Evolutionary conservation across 148 eudicot species (phyloP), one percentile per base, ranked within the genome.

Genomic region (Vaccinium macrocarpon): DNA sequence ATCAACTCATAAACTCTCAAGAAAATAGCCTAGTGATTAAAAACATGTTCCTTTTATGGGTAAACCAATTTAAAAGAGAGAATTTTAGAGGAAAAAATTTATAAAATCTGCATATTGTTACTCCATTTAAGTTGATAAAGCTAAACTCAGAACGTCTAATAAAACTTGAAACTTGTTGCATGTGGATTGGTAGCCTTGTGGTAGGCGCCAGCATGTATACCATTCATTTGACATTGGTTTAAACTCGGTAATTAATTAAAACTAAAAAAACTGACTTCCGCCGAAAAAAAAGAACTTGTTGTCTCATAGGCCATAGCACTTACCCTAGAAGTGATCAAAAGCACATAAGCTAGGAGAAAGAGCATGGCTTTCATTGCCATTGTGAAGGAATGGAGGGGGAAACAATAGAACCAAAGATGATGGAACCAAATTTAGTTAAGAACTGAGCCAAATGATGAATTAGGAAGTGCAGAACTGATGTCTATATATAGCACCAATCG

Each of bases 321-420:
- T 42, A 42, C 46, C 46, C 46, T 42, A 42, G 46, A 42, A 11
- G 53, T 75, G 27, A 75, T 10, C 32, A 75, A 75, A 48, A 75
- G 52, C 53, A 48, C 2, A 48, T 46, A 75, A 46, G 78, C 78
- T 11, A 48, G 48, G 52, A 75, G 78, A 75, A n/a, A 75, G 78
- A 75, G 23, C 53, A 48, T 19, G 51, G 53, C 55, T 48, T 75
- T 75, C 78, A 75, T 75, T 75, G 29, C 55, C 78, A 75, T 75
- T 21, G 78, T 48, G 21, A 21, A 21, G 53, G 27, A 46, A 75
- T 5, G 50, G n/a, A 6, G 10, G 0, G 0, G 51, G 7, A 10
- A 46, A 21, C 9, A 46, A 21, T 0, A 48, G 46, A 42, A 42
- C 46, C 46, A 42, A 42, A 42, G 46, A 42, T 42, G 46, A 42